These are phyloP conservation scores for Penicillium digitatum DNA, from an alignment of 2,329 filamentous ascomycete genomes.

Conservation along the genomic window DNA sequence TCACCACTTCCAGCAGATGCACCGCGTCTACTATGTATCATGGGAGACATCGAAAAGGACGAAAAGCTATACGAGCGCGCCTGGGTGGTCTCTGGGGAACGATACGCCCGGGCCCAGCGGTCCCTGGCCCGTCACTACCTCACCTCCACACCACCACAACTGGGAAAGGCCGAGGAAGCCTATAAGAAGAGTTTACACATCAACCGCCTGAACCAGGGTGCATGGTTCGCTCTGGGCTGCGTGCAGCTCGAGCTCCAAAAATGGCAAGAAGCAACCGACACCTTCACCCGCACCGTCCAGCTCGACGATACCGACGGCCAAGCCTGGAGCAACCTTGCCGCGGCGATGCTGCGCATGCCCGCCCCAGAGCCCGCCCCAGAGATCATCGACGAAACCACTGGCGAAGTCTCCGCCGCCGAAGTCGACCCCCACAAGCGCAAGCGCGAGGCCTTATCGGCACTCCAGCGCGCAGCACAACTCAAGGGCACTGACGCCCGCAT, in stretches of 20 bases:
- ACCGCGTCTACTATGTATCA: constrained; percentile 83
- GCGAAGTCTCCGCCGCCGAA: constrained; percentile 17
- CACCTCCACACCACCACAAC: constrained; percentile 56
- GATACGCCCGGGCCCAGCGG: constrained; percentile 82
- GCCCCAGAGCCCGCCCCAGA: constrained; percentile 33
- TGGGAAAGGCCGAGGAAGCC: constrained; percentile 66
- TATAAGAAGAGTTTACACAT: constrained; percentile 73
- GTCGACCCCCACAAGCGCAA: constrained; percentile 60
- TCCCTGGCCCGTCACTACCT: constrained; percentile 79
- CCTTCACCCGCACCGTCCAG: constrained; percentile 78
- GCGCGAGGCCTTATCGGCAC: constrained; percentile 72
- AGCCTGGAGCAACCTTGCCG: constrained; percentile 92
- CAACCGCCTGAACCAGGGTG: constrained; percentile 74
- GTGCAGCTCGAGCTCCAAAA: constrained; percentile 73
- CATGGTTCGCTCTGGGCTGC: constrained; percentile 90
- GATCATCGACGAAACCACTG: constrained; percentile 28
- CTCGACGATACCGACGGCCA: constrained; percentile 85
- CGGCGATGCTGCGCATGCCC: constrained; percentile 62
- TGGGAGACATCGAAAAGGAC: constrained; percentile 81
- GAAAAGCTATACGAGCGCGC: constrained; percentile 74
- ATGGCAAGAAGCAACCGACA: constrained; percentile 74
- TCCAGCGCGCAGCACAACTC: constrained; percentile 79
- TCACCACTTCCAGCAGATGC: constrained; percentile 73
- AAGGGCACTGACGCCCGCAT: constrained; percentile 87
- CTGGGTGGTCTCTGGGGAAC: constrained; percentile 76